A percentile compares a stretch with the other conserved stretches of the same genome.
These are phyloP conservation scores for Sporothrix inflata DNA, from an alignment of 2,329 filamentous ascomycete species.

Conservation along the genomic window DNA sequence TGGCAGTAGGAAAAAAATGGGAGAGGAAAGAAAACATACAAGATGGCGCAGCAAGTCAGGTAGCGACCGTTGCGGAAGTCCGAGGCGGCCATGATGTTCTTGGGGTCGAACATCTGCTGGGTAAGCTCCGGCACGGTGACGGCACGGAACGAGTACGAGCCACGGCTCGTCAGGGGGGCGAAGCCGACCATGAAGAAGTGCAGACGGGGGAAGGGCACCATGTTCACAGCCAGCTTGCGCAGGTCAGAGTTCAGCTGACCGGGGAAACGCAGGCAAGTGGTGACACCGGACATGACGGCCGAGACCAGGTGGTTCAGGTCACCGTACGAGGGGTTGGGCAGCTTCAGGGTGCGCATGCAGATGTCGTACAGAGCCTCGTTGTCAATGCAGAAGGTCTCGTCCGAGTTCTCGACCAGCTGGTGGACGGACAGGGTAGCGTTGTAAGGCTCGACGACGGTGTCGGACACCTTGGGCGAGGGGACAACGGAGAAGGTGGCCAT, in stretches of 20 bases:
- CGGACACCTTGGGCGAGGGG: constrained; percentile 98
- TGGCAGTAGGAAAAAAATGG: no score
- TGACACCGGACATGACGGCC: constrained; percentile 99
- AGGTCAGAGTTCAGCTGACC: constrained; percentile 99
- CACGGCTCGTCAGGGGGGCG: constrained; percentile 88
- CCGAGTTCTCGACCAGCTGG: constrained; percentile 99
- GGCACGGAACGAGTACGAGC: constrained; percentile 92
- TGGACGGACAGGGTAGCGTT: constrained; percentile 99
- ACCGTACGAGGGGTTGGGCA: constrained; percentile 96
- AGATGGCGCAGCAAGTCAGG: constrained; percentile 99
- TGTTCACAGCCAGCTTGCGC: constrained; percentile 99
- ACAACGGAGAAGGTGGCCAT: constrained; percentile 99
- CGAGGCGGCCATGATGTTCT: constrained; percentile 99
- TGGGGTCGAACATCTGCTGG: constrained; percentile 99
- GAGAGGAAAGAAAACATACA: constrained; percentile 44
- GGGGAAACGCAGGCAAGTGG: constrained; percentile 97
- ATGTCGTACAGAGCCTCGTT: constrained; percentile 99
- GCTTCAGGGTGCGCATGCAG: constrained; percentile 99
- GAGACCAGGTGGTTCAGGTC: constrained; percentile 99
- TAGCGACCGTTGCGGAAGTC: constrained; percentile 99
- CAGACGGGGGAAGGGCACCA: constrained; percentile 99
- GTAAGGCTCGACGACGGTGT: constrained; percentile 99
- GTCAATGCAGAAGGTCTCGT: constrained; percentile 99
- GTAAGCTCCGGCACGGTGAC: constrained; percentile 97
- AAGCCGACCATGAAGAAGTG: constrained; percentile 99